phyloP scores from a whole-genome alignment of 768 basidiomycete species.

The Leccinum subtestaceum region DNA sequence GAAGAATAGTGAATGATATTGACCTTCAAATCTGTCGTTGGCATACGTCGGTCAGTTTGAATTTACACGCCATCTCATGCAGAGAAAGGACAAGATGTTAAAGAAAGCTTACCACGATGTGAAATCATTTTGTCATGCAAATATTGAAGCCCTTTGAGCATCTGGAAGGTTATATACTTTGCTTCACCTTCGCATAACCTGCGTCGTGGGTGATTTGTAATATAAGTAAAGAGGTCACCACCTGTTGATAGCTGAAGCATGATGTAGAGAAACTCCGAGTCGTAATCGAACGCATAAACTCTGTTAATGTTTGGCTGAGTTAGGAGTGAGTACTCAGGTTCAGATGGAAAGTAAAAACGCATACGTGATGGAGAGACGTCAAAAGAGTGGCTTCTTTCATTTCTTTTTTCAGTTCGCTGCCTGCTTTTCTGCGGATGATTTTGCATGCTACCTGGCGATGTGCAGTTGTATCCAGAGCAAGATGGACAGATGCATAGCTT shows the following conservation, averaged over 20 bases:
- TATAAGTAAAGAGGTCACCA: conserved; percentile 86
- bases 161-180: conserved; percentile 81
- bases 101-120: conserved; percentile 60
- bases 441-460: conserved; percentile 82
- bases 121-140: conserved; percentile 71
- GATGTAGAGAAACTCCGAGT: conserved; percentile 69
- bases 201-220: conserved; percentile 55
- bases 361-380: conserved; percentile 67
- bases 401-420: conserved; percentile 41
- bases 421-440: conserved; percentile 64
- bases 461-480: conserved; percentile 63
- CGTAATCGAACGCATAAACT: conserved; percentile 66
- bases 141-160: conserved; percentile 68
- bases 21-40: conserved; percentile 62
- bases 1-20: neutral
- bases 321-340: neutral
- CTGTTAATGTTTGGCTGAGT: conserved; percentile 77
- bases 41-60: conserved; percentile 1
- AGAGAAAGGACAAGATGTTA: neutral
- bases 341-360: conserved; percentile 15
- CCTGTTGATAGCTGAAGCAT: conserved; percentile 85
- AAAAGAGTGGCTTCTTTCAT: conserved; percentile 81
- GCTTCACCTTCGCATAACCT: conserved; percentile 75
- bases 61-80: neutral
- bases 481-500: conserved; percentile 78